Percentiles rank a stretch among this genome's conserved stretches.
phyloP scores from a whole-genome alignment of 768 basidiomycete genomes.

The Rossbeevera mucosa region DNA sequence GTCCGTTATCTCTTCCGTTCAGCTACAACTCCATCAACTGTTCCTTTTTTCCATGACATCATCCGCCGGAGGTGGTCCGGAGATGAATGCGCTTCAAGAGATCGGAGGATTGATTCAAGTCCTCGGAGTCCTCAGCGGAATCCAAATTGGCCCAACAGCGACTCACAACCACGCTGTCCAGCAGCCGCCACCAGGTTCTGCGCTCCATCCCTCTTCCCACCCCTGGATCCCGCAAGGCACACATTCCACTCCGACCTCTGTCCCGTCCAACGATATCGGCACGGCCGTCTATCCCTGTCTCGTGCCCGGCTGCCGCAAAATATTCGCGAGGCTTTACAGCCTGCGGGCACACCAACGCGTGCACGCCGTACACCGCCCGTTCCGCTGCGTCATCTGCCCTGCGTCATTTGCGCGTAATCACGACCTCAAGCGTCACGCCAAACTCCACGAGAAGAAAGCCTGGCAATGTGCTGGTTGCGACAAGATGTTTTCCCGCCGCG shows the following conservation, averaged over 20 bases:
- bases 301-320: conserved; percentile 59
- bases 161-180: conserved; percentile 29
- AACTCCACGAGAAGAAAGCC: conserved; percentile 66
- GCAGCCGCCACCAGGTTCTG: conserved; percentile 25
- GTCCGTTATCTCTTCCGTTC: conserved; percentile 62
- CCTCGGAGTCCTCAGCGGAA: conserved; percentile 73
- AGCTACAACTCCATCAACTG: conserved; percentile 67
- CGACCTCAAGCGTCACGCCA: conserved; percentile 73
- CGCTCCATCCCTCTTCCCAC: conserved; percentile 29
- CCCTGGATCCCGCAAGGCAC: conserved; percentile 27
- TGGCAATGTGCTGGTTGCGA: conserved; percentile 72
- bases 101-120: conserved; percentile 80
- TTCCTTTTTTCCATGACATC: conserved; percentile 78
- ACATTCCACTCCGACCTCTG: conserved; percentile 18
- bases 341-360: conserved; percentile 68
- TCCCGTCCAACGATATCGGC: conserved; percentile 47
- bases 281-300: conserved; percentile 81
- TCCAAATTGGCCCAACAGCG: conserved; percentile 52
- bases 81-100: conserved; percentile 63
- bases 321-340: conserved; percentile 63
- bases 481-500: conserved; percentile 71
- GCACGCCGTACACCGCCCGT: conserved; percentile 63
- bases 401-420: conserved; percentile 77
- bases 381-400: conserved; percentile 58
- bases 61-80: conserved; percentile 46